phyloP scores from a whole-genome alignment of 768 basidiomycete genomes.

The Inosperma sp. region DNA sequence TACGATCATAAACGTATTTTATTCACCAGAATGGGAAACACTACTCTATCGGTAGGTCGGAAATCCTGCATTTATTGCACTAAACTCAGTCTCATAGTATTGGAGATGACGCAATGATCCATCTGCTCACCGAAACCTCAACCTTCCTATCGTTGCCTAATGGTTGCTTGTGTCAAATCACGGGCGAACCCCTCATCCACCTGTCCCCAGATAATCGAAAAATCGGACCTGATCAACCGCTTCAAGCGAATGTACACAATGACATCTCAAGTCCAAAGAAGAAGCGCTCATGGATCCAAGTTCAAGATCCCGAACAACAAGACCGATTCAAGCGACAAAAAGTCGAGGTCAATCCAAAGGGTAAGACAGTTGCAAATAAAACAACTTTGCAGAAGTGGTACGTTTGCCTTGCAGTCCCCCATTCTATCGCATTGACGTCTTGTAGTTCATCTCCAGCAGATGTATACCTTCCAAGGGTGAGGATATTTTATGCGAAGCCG shows the following conservation, averaged over 20 bases:
- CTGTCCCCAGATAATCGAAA: background rate
- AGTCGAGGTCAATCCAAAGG: constrained; percentile 9
- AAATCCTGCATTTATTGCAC: background rate
- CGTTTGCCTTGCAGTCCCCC: no score
- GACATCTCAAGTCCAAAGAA: background rate
- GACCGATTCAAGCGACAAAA: constrained; percentile 29
- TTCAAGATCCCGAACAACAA: constrained; percentile 13
- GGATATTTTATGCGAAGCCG: constrained; percentile 68
- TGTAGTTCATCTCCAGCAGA: constrained; percentile 45
- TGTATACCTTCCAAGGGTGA: constrained; percentile 47
- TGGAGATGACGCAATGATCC: constrained; percentile 71
- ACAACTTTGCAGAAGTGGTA: background rate
- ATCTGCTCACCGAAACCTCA: constrained; percentile 70
- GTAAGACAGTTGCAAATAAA: background rate
- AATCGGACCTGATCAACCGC: background rate
- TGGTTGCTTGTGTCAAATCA: constrained; percentile 78
- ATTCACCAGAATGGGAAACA: constrained; percentile 60
- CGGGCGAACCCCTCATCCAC: constrained; percentile 62
- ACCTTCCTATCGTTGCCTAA: constrained; percentile 79
- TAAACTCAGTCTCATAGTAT: constrained; percentile 43
- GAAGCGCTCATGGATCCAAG: constrained; percentile 4
- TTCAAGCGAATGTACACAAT: background rate
- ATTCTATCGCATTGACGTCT: background rate
- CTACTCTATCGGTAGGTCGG: constrained; percentile 54
- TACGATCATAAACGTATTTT: constrained; percentile 65